Evolutionary conservation across 495 filamentous ascomycete species (phyloP), one percentile per base, ranked within the genome.

Genomic region (Penicillium flavigenum): DNA sequence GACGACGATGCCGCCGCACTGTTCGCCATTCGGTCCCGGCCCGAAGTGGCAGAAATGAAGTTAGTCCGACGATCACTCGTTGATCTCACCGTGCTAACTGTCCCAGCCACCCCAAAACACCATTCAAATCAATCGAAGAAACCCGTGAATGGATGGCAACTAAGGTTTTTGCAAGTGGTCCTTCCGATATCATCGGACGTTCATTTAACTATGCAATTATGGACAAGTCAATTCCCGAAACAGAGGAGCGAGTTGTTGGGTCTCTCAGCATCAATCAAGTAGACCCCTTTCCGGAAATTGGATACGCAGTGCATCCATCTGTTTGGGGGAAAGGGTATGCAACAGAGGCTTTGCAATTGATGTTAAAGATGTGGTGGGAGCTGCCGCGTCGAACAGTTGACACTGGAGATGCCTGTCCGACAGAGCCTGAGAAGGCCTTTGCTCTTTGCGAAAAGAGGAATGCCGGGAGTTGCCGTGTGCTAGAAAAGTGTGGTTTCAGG

Each of bases 401-500:
- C 4, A 16, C 29, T 27, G 9, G 16, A 3, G 43, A 17, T 47
- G 32, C 20, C 5, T 2, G 5, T 1, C 20, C 47, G 4, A 52
- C 17, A n/a, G 44, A 52, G n/a, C 12, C 41, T 1, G 65, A 68
- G 42, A 65, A 55, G 11, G 43, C 59, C 2, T 68, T 56, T 50
- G 65, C 65, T 8, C 46, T 76, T 1, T 70, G 59, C 42, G 42
- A 69, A 9, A 63, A 59, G 27, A 8, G 26, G 11, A 76, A 78
- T 46, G 20, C 49, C 7, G 67, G 57, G n/a, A 73, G 70, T 22
- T 61, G 31, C n/a, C 51, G 44, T 1, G 68, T 77, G 0, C 56
- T 78, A 31, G 62, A 54, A 20, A 77, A 74, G 14, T 58, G 76
- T 41, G 73, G 72, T 0, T 68, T 68, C 81, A 63, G 69, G 61